phyloP scores from a whole-genome alignment of 225 moss, liverwort and hornwort genomes.

The Ulota crispa region DNA sequence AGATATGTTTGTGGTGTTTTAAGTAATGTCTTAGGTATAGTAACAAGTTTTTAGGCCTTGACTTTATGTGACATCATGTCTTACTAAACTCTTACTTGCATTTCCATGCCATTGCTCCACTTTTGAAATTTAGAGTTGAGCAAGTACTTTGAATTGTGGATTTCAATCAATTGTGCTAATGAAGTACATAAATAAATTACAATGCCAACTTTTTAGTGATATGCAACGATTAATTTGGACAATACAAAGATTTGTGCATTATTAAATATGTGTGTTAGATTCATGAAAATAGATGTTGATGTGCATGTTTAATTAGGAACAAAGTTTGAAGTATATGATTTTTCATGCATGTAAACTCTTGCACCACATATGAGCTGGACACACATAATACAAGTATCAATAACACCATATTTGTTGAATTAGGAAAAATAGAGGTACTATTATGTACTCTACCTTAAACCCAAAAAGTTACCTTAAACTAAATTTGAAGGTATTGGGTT shows the following conservation, averaged over 20 bases:
- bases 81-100: background rate
- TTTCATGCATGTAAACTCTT: too few relatives aligned
- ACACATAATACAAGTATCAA: too few relatives aligned
- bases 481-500: too few relatives aligned
- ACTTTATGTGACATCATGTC: conserved; percentile 22
- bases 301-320: too few relatives aligned
- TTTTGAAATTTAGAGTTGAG: conserved; percentile 24
- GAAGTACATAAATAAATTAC: conserved; percentile 35
- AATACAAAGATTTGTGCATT: background rate
- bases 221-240: background rate
- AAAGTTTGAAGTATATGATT: too few relatives aligned
- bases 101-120: conserved; percentile 15
- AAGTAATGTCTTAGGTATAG: conserved; percentile 25
- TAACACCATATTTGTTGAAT: too few relatives aligned
- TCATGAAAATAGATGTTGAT: background rate
- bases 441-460: too few relatives aligned
- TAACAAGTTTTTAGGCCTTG: conserved; percentile 20
- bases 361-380: too few relatives aligned
- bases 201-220: conserved; percentile 21
- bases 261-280: background rate
- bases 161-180: conserved; percentile 24
- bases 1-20: conserved; percentile 43
- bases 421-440: too few relatives aligned
- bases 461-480: too few relatives aligned
- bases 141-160: conserved; percentile 25